Base-by-base conservation (phyloP, 1,139 yeast species). In the Cylindricascospora bacillispora region DNA sequence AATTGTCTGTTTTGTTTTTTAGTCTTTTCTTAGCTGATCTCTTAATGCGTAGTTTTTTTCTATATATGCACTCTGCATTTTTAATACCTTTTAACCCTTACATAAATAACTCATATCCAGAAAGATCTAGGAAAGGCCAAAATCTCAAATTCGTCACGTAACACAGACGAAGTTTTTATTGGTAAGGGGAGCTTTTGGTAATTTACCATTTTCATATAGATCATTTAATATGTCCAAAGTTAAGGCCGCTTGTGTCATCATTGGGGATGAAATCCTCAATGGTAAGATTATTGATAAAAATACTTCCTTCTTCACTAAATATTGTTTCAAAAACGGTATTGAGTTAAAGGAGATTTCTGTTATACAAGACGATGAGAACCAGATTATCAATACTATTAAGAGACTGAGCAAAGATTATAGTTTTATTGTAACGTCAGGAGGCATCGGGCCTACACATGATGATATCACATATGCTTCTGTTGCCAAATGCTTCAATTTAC, bases 381-480 rank as follows among this genome's bases (percentile, higher is more conserved):
- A 79, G 37, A 82, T 83, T 29, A 57, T 64, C 2, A 63, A 63
- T 9, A 67, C 77, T 1, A 55, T 80, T 18, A 52, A 54, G 20
- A 49, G 62, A 5, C 57, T 80, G 35, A 56, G 66, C 18, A 49
- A 60, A 13, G 59, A 66, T 27, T 74, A 73, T 42, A 89, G 80
- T 45, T 66, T 82, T 33, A 66, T 82, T 4, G 67, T 81, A 12
- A 81, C 94, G 1, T 70, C 83, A 12, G 94, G 95, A 6, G 65
- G 82, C 0, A 79, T 83, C 38, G 95, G 95, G 0, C 81, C 93
- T 3, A 83, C 94, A 0, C 93, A 82, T 45, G 94, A 82, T 49
- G 95, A 82, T 50, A 76, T 82, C 35, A 81, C 93, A 0, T 82
- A 83, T 51, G 73, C 72, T 30, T 66, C 78, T 4, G 51, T 82